phyloP scores from a whole-genome alignment of 2,329 filamentous ascomycete genomes.

The Nannizziopsis arthrosporioides region DNA sequence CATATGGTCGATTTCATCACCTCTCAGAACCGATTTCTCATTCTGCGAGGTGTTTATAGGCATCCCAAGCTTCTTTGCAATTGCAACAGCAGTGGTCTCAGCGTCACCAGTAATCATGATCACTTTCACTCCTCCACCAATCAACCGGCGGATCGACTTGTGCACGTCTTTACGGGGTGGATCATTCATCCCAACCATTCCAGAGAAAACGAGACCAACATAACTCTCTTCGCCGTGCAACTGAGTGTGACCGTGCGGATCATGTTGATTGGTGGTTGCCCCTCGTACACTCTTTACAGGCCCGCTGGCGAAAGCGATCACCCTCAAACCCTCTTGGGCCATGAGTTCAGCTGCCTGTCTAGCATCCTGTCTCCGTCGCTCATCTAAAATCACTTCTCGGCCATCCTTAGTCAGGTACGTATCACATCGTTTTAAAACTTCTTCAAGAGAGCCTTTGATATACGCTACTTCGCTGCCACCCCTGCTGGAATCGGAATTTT shows the following conservation, averaged over 20 bases:
- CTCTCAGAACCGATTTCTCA: conserved; percentile 58
- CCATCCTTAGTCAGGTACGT: conserved; percentile 81
- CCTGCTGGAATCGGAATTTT: conserved; percentile 36
- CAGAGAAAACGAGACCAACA: conserved; percentile 74
- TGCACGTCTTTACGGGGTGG: conserved; percentile 84
- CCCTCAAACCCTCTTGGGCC: conserved; percentile 78
- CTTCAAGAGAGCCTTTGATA: conserved; percentile 89
- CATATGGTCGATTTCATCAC: conserved; percentile 90
- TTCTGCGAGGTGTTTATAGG: conserved; percentile 51
- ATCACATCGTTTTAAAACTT: conserved; percentile 74
- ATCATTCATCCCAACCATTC: conserved; percentile 93
- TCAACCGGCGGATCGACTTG: conserved; percentile 73
- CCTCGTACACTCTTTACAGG: conserved; percentile 43
- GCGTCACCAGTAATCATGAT: conserved; percentile 99
- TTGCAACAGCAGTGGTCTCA: conserved; percentile 85
- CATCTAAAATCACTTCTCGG: conserved; percentile 73
- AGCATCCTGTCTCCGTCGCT: conserved; percentile 60
- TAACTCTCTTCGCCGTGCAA: conserved; percentile 60
- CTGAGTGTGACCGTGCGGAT: conserved; percentile 6
- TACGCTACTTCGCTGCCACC: conserved; percentile 71
- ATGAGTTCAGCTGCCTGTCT: conserved; percentile 70
- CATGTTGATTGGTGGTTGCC: conserved; percentile 37
- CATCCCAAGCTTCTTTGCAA: conserved; percentile 93
- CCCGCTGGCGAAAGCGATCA: conserved; percentile 88
- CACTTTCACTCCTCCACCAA: conserved; percentile 89